A percentile compares a stretch with the other conserved stretches of the same genome.
Conservation (phyloP, 306 rosid genomes). For the Ormosia semicastrata region DNA sequence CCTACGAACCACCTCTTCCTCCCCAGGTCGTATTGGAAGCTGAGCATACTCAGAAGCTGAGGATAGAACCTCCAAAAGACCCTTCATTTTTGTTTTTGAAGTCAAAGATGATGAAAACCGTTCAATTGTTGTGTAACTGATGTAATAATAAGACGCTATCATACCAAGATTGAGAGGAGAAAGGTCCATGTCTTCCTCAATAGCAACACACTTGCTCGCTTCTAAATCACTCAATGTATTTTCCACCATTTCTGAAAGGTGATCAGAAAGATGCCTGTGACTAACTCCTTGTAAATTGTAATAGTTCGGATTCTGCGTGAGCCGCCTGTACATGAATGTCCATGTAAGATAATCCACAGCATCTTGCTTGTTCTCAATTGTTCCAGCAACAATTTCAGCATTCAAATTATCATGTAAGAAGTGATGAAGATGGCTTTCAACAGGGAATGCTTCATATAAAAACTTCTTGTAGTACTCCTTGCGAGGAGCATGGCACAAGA, state of each 20-base stretch:
- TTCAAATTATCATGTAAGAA: conserved; percentile 83
- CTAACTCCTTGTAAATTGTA: conserved; percentile 96
- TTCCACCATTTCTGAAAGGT: conserved; percentile 90
- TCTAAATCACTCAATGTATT: conserved; percentile 79
- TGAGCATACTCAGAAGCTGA: conserved; percentile 88
- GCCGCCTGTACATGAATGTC: conserved; percentile 96
- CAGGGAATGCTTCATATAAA: conserved; percentile 91
- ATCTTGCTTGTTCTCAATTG: conserved; percentile 85
- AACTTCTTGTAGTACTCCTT: conserved; percentile 93
- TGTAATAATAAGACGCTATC: conserved; percentile 87
- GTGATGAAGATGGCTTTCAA: conserved; percentile 93
- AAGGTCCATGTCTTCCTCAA: conserved; percentile 84
- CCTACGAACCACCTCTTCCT: conserved; percentile 80
- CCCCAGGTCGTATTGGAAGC: conserved; percentile 90
- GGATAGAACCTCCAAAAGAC: conserved; percentile 79
- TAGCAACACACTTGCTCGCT: conserved; percentile 73
- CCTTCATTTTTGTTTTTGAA: conserved; percentile 87
- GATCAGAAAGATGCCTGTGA: conserved; percentile 90
- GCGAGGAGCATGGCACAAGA: conserved; percentile 91
- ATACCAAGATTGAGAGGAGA: conserved; percentile 86
- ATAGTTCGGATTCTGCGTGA: conserved; percentile 90
- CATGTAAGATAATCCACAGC: conserved; percentile 96
- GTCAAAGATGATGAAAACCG: conserved; percentile 83
- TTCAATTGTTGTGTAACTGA: conserved; percentile 87
- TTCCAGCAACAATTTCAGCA: conserved; percentile 84